phyloP scores from a whole-genome alignment of 2,329 filamentous ascomycete genomes.

The Aspergillus puulaauensis region DNA sequence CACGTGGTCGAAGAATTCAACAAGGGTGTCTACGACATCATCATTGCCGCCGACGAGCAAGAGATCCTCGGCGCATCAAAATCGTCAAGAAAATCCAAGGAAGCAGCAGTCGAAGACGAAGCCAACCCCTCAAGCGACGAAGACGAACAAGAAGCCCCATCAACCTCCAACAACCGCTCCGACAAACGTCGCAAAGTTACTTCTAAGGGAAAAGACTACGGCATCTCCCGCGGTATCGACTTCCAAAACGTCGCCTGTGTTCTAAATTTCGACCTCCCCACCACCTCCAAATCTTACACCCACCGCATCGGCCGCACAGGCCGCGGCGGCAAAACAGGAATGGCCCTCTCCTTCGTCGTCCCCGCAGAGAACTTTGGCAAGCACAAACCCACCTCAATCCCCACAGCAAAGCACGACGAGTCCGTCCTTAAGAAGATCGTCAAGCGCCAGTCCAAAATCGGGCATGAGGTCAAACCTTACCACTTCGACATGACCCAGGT shows the following conservation, averaged over 20 bases:
- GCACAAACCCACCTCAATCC: conserved; percentile 80
- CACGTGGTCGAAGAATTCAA: conserved; percentile 98
- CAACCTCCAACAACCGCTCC: conserved; percentile 21
- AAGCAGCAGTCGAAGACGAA: conserved; percentile 25
- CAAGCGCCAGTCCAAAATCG: conserved; percentile 73
- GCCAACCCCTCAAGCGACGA: conserved; percentile 38
- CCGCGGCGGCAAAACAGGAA: conserved; percentile 84
- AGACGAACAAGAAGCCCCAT: conserved; percentile 31
- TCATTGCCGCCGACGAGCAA: conserved; percentile 92
- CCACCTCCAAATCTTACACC: conserved; percentile 87
- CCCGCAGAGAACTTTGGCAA: conserved; percentile 80
- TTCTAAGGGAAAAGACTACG: conserved; percentile 80
- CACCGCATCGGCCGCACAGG: conserved; percentile 94
- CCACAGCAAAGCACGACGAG: conserved; percentile 78
- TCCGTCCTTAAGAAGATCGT: conserved; percentile 77
- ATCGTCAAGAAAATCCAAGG: conserved; percentile 30
- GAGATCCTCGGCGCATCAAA: conserved; percentile 67
- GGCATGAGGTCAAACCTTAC: conserved; percentile 83
- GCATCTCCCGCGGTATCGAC: conserved; percentile 93
- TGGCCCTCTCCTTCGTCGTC: conserved; percentile 93
- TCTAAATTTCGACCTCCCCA: conserved; percentile 94
- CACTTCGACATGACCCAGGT: conserved; percentile 93
- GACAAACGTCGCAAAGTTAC: conserved; percentile 66
- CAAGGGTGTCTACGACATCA: conserved; percentile 93
- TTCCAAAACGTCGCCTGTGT: conserved; percentile 94